These are phyloP conservation scores for Termitomyces heimii DNA, from an alignment of 768 basidiomycete species.

Conservation along the genomic window DNA sequence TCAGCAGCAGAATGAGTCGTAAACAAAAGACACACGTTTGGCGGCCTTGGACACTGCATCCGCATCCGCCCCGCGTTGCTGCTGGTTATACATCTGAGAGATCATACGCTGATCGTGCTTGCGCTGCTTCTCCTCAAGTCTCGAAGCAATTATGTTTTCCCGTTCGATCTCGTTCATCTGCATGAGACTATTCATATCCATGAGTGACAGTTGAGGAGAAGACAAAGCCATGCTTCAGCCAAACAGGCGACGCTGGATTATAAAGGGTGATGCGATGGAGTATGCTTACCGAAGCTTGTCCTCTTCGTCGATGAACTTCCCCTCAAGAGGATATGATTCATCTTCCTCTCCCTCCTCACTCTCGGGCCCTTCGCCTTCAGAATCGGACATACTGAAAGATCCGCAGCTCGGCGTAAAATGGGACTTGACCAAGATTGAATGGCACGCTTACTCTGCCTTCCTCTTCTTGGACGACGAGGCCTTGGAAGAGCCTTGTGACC, in stretches of 20 bases:
- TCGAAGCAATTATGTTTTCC: slow-evolving; percentile 77
- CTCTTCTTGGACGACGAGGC: slow-evolving; percentile 55
- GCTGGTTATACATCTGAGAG: slow-evolving; percentile 60
- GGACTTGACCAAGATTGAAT: slow-evolving; percentile 7
- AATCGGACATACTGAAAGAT: slow-evolving; percentile 32
- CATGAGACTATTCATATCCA: slow-evolving; percentile 50
- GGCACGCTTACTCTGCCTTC: slow-evolving; percentile 58
- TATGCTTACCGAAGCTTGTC: slow-evolving; percentile 74
- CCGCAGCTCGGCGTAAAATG: slow-evolving; percentile 11
- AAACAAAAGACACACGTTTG: slow-evolving; percentile 51
- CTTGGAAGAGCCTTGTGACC: slow-evolving; percentile 39
- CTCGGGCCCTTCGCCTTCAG: slow-evolving; percentile 54
- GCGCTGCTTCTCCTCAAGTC: slow-evolving; percentile 77
- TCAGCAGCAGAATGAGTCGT: background rate
- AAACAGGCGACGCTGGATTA: slow-evolving; percentile 19
- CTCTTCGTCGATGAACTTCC: slow-evolving; percentile 80
- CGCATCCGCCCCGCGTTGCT: slow-evolving; percentile 45
- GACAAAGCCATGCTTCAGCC: slow-evolving; percentile 18
- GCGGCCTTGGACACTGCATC: slow-evolving; percentile 68
- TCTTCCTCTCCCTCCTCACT: slow-evolving; percentile 51
- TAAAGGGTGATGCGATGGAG: slow-evolving; percentile 15
- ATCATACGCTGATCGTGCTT: slow-evolving; percentile 66
- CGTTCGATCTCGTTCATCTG: slow-evolving; percentile 83
- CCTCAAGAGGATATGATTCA: slow-evolving; percentile 86
- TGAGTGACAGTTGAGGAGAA: slow-evolving; percentile 11